Evolutionary conservation across 768 basidiomycete genomes (phyloP), one percentile per base, ranked within the genome.

Genomic region (Psilocybe cubensis): DNA sequence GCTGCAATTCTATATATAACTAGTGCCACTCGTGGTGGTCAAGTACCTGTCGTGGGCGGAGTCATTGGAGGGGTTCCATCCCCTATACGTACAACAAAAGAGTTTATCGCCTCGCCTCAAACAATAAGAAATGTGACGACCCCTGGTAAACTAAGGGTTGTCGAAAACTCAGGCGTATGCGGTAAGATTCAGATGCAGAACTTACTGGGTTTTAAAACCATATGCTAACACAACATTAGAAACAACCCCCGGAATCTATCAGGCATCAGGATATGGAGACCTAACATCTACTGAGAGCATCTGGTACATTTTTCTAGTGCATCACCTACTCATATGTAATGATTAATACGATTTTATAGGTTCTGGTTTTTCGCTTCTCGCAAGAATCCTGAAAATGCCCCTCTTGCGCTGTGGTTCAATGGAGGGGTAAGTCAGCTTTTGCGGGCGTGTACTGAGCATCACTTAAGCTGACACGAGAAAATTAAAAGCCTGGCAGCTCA

Each of bases 361-460:
- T 88, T 87, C 72, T 87, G 85, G 84, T 88, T 83, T 72, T 88
- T 88, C 59, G 85, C 74, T 12, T 78, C 86, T 0, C 81, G 86
- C 20, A 81, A 82, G 31, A 82, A 83, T 61, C 78, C 85, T 0
- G 78, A 79, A 23, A 84, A 76, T 0, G 86, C 85, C 0, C 86
- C 87, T 17, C 76, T 89, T n/a, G 75, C 81, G 12, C 73, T 87
- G 10, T 88, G 86, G 87, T 82, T 88, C 58, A 87, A 88, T 68
- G 86, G 86, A 67, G 79, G 85, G 49, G 79, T 80, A 68, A 25
- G 79, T n/a, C n/a, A n/a, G n/a, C n/a, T n/a, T n/a, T n/a, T n/a
- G n/a, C n/a, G n/a, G n/a, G n/a, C n/a, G n/a, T n/a, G n/a, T n/a
- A n/a, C n/a, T n/a, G n/a, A n/a, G n/a, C n/a, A n/a, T n/a, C n/a